Conservation (phyloP, 768 basidiomycete species). For the Kondoa malvinella region DNA sequence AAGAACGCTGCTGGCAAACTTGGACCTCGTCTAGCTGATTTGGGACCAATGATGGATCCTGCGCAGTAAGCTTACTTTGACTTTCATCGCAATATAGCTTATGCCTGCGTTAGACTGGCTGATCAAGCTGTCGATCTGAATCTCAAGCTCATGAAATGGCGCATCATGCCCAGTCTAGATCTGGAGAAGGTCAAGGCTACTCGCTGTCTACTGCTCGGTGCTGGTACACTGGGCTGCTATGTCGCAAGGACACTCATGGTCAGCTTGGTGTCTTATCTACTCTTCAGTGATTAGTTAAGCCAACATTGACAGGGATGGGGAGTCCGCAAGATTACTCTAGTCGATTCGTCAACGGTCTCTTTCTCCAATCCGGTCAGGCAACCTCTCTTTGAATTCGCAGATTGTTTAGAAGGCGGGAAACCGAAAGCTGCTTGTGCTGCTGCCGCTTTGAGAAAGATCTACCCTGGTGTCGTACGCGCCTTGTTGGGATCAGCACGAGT, state of each 20-base stretch:
- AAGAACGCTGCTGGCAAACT: conserved; percentile 76
- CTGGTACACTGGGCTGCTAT: conserved; percentile 92
- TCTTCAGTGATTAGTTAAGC: not conserved
- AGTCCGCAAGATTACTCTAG: conserved; percentile 75
- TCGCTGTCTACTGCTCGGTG: conserved; percentile 70
- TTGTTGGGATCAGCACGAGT: not conserved
- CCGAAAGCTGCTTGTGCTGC: conserved; percentile 88
- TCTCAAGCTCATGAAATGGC: conserved; percentile 93
- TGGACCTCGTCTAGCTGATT: conserved; percentile 67
- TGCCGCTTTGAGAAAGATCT: conserved; percentile 64
- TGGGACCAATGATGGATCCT: conserved; percentile 95
- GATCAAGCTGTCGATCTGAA: conserved; percentile 97
- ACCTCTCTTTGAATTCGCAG: conserved; percentile 86
- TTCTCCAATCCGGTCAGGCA: conserved; percentile 97
- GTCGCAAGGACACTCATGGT: conserved; percentile 86
- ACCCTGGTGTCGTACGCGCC: conserved; percentile 67
- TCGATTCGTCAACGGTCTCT: conserved; percentile 78
- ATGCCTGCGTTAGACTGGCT: no score
- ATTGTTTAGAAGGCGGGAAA: conserved; percentile 80
- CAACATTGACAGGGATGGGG: conserved; percentile 66
- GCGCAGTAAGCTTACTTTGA: conserved; percentile 44
- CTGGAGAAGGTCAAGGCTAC: conserved; percentile 70
- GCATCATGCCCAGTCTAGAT: conserved; percentile 73
- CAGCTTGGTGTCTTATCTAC: conserved; percentile 17
- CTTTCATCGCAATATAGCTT: not conserved